Conservation (phyloP, 768 basidiomycete genomes). For the Piloderma croceum region DNA sequence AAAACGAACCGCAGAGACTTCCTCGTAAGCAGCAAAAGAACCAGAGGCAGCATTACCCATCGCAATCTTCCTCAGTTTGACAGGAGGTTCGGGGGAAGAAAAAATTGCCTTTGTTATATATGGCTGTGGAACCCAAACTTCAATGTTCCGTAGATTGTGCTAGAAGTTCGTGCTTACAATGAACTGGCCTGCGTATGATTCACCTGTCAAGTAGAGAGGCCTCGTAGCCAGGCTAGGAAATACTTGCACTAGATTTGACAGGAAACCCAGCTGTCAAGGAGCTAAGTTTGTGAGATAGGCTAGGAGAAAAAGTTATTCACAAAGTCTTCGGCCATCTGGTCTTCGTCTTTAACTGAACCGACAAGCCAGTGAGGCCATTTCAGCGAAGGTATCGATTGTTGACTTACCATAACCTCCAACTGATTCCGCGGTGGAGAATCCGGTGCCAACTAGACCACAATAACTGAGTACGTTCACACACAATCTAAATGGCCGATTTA, state of each 20-base stretch:
- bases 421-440: slow-evolving; percentile 4
- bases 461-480: neutral
- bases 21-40: slow-evolving; percentile 43
- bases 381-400: too few species aligned
- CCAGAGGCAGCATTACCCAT: slow-evolving; percentile 66
- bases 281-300: slow-evolving; percentile 1
- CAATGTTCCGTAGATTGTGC: neutral
- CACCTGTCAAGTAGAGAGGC: slow-evolving; percentile 64
- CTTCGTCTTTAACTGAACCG: slow-evolving; percentile 47
- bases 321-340: slow-evolving; percentile 55
- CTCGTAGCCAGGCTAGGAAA: slow-evolving; percentile 65
- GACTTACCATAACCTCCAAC: neutral
- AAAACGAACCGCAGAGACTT: slow-evolving; percentile 48
- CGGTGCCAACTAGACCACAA: neutral
- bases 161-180: slow-evolving; percentile 40
- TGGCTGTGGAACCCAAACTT: slow-evolving; percentile 37
- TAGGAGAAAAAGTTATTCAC: slow-evolving; percentile 13
- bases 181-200: slow-evolving; percentile 72
- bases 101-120: slow-evolving; percentile 75
- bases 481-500: slow-evolving; percentile 8
- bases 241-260: slow-evolving; percentile 65
- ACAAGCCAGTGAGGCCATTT: too few species aligned
- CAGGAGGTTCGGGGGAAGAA: slow-evolving; percentile 54
- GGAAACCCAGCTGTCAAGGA: slow-evolving; percentile 57
- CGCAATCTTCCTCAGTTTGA: slow-evolving; percentile 59